Conservation (phyloP, 176 grass and related monocot genomes). For the Aechmea fasciata region DNA sequence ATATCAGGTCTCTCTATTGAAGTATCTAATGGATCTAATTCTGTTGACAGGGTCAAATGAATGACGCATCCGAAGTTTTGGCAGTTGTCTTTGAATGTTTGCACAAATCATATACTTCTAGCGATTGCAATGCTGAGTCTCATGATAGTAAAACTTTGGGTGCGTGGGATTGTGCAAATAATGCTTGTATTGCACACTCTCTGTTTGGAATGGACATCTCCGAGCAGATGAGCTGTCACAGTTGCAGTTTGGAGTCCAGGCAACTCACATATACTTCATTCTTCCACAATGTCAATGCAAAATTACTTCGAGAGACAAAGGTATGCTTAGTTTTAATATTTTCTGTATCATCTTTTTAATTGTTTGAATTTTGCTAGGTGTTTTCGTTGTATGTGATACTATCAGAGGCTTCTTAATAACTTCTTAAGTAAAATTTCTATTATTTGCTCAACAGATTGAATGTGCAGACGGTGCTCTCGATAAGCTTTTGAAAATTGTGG, state of each 20-base stretch:
- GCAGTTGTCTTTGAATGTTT: slow-evolving; percentile 87
- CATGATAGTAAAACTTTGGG: slow-evolving; percentile 42
- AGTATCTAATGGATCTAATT: slow-evolving; percentile 16
- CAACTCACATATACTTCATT: slow-evolving; percentile 87
- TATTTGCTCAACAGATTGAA: slow-evolving; percentile 42
- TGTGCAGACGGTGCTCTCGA: slow-evolving; percentile 71
- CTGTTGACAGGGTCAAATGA: slow-evolving; percentile 80
- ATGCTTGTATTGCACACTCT: slow-evolving; percentile 66
- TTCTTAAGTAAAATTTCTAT: slow-evolving; percentile 3
- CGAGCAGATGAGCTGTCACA: slow-evolving; percentile 86
- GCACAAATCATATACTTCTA: slow-evolving; percentile 67
- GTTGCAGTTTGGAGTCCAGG: slow-evolving; percentile 62
- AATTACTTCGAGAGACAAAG: slow-evolving; percentile 72
- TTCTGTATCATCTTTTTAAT: slow-evolving; percentile 6
- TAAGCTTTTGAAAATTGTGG: slow-evolving; percentile 81
- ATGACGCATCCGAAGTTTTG: slow-evolving; percentile 97
- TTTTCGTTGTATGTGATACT: no score
- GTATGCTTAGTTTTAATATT: slow-evolving; percentile 26
- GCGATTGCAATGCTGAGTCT: slow-evolving; percentile 38
- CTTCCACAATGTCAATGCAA: slow-evolving; percentile 98
- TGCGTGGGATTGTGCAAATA: slow-evolving; percentile 83
- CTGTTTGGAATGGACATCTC: slow-evolving; percentile 91
- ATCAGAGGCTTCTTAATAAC: background rate
- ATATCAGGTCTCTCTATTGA: background rate
- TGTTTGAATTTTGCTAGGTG: background rate